Base-by-base conservation (phyloP, 768 basidiomycete genomes). In the Clitopilus passeckerianus region DNA sequence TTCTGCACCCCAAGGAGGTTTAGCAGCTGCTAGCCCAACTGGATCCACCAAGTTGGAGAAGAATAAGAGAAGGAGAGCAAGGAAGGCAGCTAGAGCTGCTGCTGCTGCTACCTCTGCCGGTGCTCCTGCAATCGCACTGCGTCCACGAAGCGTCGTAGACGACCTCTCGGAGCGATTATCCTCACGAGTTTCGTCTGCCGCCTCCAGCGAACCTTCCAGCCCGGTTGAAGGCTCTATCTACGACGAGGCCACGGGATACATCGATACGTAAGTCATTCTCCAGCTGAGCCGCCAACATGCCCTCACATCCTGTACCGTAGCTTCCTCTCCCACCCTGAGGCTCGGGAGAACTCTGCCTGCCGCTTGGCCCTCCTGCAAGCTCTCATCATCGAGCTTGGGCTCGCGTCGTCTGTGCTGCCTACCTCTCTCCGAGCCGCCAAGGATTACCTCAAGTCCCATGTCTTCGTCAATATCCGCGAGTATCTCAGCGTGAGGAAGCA, bases 311-410 rank as follows among this genome's bases (percentile, higher is more conserved):
- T 24, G 34, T 54, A 50, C 20, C 46, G 10, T 59, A 86, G 83
- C 15, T 85, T 82, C 74, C 75, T 87, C 37, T 77, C 78, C 1
- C 78, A 80, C 61, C 79, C 84, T 1, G 70, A 76, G 5, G 77
- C 75, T 15, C 73, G 74, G 60, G 65, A 67, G 35, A 74, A 79
- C 61, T 70, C 74, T 5, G 73, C 76, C 8, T 80, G 78, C 56
- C 76, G 83, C 37, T 80, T 92, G 34, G 77, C 80, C 6, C 75
- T 92, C 37, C 76, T 91, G 6, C 90, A 91, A 59, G 85, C 89
- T 0, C 80, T 92, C 60, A 85, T 90, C 63, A 76, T 91, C 61
- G 91, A 92, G 72, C 77, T 92, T n/a, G 90, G 90, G n/a, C 74
- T 81, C 56, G 75, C 75, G 15, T 76, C 77, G 0, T 74, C 73